Evolutionary conservation across 148 eudicot genomes (phyloP).

Genomic region (Linanthus parryae): DNA sequence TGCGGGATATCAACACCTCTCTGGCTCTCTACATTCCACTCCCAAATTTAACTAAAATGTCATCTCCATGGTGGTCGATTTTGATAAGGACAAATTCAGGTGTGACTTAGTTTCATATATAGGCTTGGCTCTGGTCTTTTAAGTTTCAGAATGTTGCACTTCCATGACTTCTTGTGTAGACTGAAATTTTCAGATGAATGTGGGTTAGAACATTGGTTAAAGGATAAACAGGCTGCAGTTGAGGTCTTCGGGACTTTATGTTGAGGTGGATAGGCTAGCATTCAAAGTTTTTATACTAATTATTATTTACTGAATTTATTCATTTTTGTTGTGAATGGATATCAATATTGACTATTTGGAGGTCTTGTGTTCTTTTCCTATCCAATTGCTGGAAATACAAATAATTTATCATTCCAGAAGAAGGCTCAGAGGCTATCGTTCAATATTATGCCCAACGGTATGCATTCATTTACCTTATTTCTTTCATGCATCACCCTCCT

Average conservation of each 20-base stretch:
- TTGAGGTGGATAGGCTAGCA: slow-evolving; percentile 53
- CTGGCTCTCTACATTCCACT: too few species aligned
- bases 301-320: not conserved
- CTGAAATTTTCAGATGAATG: slow-evolving; percentile 65
- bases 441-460: slow-evolving; percentile 82
- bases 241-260: slow-evolving; percentile 93
- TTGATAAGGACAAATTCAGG: too few species aligned
- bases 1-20: too few species aligned
- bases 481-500: too few species aligned
- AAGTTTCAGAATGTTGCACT: too few species aligned
- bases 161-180: too few species aligned
- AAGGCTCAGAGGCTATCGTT: slow-evolving; percentile 73
- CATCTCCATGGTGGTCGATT: too few species aligned
- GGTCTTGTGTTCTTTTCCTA: slow-evolving; percentile 19
- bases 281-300: not conserved
- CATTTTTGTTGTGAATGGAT: too few species aligned
- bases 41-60: too few species aligned
- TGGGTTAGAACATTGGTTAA: slow-evolving; percentile 86
- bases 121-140: too few species aligned
- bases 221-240: slow-evolving; percentile 74
- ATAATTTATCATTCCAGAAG: slow-evolving; percentile 40
- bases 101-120: too few species aligned
- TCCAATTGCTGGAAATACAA: slow-evolving; percentile 67
- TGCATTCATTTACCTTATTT: slow-evolving; percentile 8
- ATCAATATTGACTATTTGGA: slow-evolving; percentile 2